Base-by-base conservation (phyloP, 768 basidiomycete species). In the Favolaschia claudopus region DNA sequence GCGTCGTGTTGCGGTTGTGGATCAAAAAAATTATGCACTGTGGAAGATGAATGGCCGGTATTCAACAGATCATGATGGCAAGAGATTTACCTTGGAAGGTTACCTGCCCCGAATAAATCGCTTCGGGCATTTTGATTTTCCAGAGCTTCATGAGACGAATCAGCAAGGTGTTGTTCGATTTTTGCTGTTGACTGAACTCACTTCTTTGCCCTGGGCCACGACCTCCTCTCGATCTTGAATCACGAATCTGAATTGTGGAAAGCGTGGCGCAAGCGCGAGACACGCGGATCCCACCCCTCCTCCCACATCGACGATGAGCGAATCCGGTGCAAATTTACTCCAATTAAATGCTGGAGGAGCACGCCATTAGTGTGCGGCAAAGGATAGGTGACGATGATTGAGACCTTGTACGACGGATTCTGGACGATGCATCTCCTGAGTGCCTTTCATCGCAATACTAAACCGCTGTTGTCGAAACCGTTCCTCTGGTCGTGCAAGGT, bases 261-360 rank as follows among this genome's bases (percentile, higher is more conserved):
- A 10, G n/a, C 34, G 33, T 34, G 42, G 28, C 9, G 45, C 55
- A 32, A 57, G 38, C n/a, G 20, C 14, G 24, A 49, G 28, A 31
- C 31, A 22, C 17, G 46, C 55, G 24, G 22, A 43, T 42, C 74
- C 75, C 22, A 74, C 53, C 0, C 73, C 74, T 2, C 71, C 73
- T 2, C 74, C 74, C 9, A 77, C 73, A 45, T 76, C 76, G n/a
- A 76, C 73, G 19, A 77, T 55, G 5, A 69, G 20, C 27, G 40
- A 32, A 29, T 47, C 51, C 24, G 40, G 17, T 8, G 51, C 45
- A 22, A 64, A 27, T 7, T 22, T 24, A 4, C 25, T 27, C 62
- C 62, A 64, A 9, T 34, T 34, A 33, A 51, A 63, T 3, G 50
- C 62, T 63, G 42, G 33, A n/a, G n/a, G n/a, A n/a, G n/a, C n/a